phyloP scores from a whole-genome alignment of 2,329 filamentous ascomycete species.

The Metarhizium anisopliae region DNA sequence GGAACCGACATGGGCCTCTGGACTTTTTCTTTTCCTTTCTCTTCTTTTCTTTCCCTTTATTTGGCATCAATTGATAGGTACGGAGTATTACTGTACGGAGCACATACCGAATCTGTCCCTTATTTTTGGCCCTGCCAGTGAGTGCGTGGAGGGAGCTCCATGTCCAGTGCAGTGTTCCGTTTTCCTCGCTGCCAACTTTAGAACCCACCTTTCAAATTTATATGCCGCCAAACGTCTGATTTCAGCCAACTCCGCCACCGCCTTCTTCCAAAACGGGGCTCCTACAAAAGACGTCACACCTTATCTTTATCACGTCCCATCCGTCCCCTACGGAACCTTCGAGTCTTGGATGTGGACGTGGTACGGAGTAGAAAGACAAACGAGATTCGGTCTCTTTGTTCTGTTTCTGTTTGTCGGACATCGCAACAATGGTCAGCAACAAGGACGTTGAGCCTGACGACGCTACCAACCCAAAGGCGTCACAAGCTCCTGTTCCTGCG shows the following conservation, averaged over 20 bases:
- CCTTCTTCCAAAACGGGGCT: constrained; percentile 6
- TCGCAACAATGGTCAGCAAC: constrained; percentile 11
- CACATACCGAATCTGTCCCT: too few species aligned
- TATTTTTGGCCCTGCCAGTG: too few species aligned
- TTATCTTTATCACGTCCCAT: constrained; percentile 14
- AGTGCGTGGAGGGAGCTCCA: too few species aligned
- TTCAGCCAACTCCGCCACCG: constrained; percentile 2
- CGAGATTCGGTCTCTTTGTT: not conserved
- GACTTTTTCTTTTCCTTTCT: too few species aligned
- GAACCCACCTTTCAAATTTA: not conserved
- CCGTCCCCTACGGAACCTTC: constrained; percentile 9
- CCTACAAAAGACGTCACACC: constrained; percentile 2
- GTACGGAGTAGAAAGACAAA: constrained; percentile 1
- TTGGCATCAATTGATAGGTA: too few species aligned
- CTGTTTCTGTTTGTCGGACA: constrained; percentile 5
- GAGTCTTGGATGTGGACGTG: constrained; percentile 18
- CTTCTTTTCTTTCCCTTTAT: too few species aligned
- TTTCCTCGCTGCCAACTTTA: too few species aligned
- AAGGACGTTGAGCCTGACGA: constrained; percentile 16
- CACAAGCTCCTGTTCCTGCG: constrained; percentile 16
- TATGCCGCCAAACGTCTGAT: not conserved
- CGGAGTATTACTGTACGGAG: too few species aligned
- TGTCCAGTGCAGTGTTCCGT: too few species aligned
- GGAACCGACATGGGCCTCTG: too few species aligned
- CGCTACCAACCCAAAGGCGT: constrained; percentile 12